Conservation (phyloP, 2,329 filamentous ascomycete genomes). For the Pseudocercospora fijiensis region DNA sequence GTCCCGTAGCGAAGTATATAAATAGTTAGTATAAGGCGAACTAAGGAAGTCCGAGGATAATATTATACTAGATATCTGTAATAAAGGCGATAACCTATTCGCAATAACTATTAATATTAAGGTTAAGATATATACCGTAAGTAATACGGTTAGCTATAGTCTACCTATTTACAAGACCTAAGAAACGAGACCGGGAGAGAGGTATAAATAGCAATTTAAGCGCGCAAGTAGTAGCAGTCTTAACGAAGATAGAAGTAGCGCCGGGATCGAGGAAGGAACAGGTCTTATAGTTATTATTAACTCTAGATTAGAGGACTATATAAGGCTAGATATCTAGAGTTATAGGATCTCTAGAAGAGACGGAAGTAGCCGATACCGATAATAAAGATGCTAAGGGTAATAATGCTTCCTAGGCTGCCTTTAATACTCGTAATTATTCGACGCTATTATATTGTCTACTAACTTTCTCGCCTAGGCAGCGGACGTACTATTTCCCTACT, state of each 20-base stretch:
- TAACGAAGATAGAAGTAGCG: not conserved
- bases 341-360: not conserved
- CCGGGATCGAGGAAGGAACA: not conserved
- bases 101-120: slow-evolving; percentile 5
- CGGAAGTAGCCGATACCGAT: not conserved
- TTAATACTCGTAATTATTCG: not conserved
- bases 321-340: not conserved
- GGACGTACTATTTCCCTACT: slow-evolving; percentile 2
- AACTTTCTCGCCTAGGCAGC: not conserved
- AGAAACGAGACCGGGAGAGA: not conserved
- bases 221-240: not conserved
- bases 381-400: not conserved
- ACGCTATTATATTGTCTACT: not conserved
- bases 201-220: not conserved
- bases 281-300: not conserved
- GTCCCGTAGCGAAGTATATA: not conserved
- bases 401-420: not conserved
- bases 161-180: not conserved
- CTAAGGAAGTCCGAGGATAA: not conserved
- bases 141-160: not conserved
- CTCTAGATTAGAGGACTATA: not conserved
- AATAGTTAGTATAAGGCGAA: not conserved
- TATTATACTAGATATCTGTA: not conserved
- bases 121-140: not conserved
- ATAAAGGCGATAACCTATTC: not conserved